Evolutionary conservation across 163 green algal genomes (phyloP).

Genomic region (Scenedesmus sp.): DNA sequence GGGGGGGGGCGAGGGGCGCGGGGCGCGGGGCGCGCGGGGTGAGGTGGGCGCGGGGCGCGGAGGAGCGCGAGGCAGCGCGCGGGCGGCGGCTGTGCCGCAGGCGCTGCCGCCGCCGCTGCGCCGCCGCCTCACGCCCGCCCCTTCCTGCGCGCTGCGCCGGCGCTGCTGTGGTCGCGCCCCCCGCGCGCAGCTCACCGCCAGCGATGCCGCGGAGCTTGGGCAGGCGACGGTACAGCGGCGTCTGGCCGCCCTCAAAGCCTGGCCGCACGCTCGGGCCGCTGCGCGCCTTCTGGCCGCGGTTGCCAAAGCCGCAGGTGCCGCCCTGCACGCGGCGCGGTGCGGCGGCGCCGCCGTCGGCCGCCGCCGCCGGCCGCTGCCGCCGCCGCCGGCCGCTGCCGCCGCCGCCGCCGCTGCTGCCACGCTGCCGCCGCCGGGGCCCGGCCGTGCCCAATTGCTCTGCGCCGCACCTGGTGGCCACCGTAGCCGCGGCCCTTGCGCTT

Average conservation of each 20-base stretch:
- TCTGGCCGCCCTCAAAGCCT: slow-evolving; percentile 99
- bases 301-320: slow-evolving; percentile 94
- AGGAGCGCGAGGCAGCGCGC: background rate
- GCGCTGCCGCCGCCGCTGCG: background rate
- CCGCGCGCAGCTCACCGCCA: slow-evolving; percentile 75
- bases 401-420: no score
- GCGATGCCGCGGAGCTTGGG: slow-evolving; percentile 98
- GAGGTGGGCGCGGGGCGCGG: no score
- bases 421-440: no score
- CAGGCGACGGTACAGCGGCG: slow-evolving; percentile 93
- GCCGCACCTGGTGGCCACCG: slow-evolving; percentile 87
- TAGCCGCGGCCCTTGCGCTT: slow-evolving; percentile 95
- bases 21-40: no score
- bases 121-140: no score
- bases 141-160: background rate
- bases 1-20: no score
- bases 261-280: slow-evolving; percentile 82
- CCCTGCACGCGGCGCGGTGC: slow-evolving; percentile 66
- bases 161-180: background rate
- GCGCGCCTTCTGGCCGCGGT: slow-evolving; percentile 96
- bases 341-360: background rate
- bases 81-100: no score
- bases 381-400: background rate
- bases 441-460: background rate
- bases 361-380: background rate